Conservation (phyloP, 1,284 basidiomycete genomes). For the Amylostereum areolatum region DNA sequence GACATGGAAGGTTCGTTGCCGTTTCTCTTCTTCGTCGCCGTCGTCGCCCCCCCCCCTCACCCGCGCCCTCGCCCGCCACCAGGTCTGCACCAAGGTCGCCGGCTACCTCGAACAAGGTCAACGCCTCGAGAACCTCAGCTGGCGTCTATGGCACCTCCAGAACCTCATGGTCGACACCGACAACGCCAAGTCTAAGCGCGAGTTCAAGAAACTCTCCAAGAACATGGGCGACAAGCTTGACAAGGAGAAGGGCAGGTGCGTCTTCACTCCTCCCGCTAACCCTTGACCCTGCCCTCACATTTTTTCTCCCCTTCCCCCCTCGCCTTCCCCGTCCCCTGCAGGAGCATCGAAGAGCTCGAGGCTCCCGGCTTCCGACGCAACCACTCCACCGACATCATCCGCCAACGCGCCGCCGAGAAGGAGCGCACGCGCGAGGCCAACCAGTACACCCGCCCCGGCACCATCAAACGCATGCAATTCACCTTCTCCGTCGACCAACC, state of each 20-base stretch:
- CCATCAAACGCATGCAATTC: constrained; percentile 79
- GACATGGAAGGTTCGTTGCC: constrained; percentile 70
- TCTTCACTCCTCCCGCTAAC: constrained; percentile 13
- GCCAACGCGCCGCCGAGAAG: constrained; percentile 70
- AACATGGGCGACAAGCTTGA: constrained; percentile 82
- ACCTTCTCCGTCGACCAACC: constrained; percentile 77
- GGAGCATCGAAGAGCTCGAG: constrained; percentile 74
- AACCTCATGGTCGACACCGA: constrained; percentile 82
- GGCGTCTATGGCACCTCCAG: constrained; percentile 84
- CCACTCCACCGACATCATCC: constrained; percentile 67
- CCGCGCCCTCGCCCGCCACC: background rate
- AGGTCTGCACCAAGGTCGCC: constrained; percentile 83
- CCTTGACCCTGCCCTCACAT: constrained; percentile 9
- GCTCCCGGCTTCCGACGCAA: constrained; percentile 74
- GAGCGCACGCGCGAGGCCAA: constrained; percentile 73
- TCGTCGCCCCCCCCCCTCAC: background rate
- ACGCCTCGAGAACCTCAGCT: constrained; percentile 80
- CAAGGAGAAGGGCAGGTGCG: constrained; percentile 80
- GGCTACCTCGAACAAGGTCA: constrained; percentile 82
- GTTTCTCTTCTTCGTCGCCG: constrained; percentile 1
- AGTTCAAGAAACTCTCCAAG: constrained; percentile 81
- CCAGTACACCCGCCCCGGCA: constrained; percentile 54
- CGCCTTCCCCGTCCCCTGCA: constrained; percentile 21
- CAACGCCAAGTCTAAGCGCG: constrained; percentile 78
- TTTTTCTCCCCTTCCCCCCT: constrained; percentile 6